These are phyloP conservation scores for Cystofilobasidium bisporidii DNA, from an alignment of 768 basidiomycete species.

Conservation along the genomic window DNA sequence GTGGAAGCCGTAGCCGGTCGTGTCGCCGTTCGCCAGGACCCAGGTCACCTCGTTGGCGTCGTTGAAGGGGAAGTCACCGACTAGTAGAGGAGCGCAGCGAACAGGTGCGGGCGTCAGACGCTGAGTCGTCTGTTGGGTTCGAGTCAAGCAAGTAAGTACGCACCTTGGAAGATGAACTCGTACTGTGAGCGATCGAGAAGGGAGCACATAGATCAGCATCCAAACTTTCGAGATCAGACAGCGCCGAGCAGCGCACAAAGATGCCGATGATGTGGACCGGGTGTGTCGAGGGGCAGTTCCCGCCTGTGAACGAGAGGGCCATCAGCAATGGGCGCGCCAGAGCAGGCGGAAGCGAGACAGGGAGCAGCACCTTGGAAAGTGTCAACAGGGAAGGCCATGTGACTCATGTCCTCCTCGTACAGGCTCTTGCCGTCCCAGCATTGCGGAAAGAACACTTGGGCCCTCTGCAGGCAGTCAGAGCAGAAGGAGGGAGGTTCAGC, in stretches of 20 bases:
- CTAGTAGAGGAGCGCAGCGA: constrained; percentile 11
- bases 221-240: too few relatives aligned
- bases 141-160: constrained; percentile 20
- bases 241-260: constrained; percentile 29
- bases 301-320: too few relatives aligned
- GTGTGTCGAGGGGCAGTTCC: constrained; percentile 29
- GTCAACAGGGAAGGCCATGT: background rate
- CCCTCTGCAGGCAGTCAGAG: too few relatives aligned
- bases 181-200: constrained; percentile 20
- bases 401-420: constrained; percentile 28
- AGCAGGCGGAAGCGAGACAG: too few relatives aligned
- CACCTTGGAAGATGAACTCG: constrained; percentile 36
- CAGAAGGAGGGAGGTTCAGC: too few relatives aligned
- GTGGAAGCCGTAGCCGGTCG: constrained; percentile 32
- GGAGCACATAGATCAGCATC: too few relatives aligned
- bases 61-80: constrained; percentile 40
- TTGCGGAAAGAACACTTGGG: too few relatives aligned
- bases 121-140: background rate
- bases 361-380: too few relatives aligned
- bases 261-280: constrained; percentile 39
- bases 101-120: too few relatives aligned
- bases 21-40: constrained; percentile 40
- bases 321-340: too few relatives aligned
- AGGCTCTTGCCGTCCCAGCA: constrained; percentile 42
- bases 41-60: constrained; percentile 34